Conservation (phyloP, 257 asterid species). For the Datura wrightii region DNA sequence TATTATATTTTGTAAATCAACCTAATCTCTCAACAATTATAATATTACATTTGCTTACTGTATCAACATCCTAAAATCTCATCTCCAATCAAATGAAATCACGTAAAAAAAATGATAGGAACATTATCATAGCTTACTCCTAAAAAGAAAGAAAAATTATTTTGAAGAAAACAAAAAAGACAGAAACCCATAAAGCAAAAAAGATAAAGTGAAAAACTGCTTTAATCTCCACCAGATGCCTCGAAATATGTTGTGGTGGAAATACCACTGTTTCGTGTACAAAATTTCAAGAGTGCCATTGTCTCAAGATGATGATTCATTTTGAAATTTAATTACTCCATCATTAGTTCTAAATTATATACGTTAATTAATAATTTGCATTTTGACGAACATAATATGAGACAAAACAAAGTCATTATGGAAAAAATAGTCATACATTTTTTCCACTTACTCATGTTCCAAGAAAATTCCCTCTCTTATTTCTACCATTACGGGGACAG, state of each 20-base stretch:
- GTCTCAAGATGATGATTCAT: neutral
- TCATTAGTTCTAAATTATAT: neutral
- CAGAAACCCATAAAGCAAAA: slow-evolving; percentile 17
- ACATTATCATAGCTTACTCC: neutral
- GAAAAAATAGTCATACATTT: neutral
- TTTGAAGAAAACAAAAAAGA: neutral
- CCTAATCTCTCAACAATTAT: neutral
- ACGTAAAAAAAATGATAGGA: neutral
- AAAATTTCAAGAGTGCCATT: neutral
- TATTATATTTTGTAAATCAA: neutral
- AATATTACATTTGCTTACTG: neutral
- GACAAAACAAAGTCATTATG: slow-evolving; percentile 14
- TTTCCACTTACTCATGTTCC: neutral
- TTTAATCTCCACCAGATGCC: slow-evolving; percentile 9
- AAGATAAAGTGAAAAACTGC: neutral
- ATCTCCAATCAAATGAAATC: neutral
- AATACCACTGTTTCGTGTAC: neutral
- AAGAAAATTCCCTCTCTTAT: neutral
- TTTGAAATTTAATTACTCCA: slow-evolving; percentile 9
- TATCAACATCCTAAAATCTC: neutral
- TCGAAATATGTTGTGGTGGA: neutral
- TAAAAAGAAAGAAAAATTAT: neutral
- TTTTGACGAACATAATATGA: slow-evolving; percentile 15
- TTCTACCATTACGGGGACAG: neutral
- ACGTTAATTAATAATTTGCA: slow-evolving; percentile 24